Percentiles rank a stretch among this genome's conserved stretches.
Conservation (phyloP, 495 filamentous ascomycete species). For the Tuber aestivum region DNA sequence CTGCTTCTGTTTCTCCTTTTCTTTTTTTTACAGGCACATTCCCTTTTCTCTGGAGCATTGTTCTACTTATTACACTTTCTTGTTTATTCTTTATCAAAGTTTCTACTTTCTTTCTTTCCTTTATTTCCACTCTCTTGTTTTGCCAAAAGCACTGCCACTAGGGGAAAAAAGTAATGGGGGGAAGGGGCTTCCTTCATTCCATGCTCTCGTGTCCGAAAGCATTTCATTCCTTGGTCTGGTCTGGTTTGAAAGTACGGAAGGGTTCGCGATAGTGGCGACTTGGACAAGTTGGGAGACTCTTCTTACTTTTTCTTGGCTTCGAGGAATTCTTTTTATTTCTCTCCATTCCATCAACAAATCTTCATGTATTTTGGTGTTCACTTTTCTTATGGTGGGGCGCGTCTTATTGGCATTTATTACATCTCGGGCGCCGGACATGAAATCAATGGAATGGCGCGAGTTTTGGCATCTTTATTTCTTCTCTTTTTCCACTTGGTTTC, state of each 20-base stretch:
- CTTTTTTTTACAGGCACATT: background rate
- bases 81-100: constrained; percentile 19
- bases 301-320: constrained; percentile 18
- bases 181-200: constrained; percentile 1
- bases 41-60: constrained; percentile 20
- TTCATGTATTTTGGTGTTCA: constrained; percentile 27
- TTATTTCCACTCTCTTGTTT: constrained; percentile 26
- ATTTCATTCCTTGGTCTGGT: background rate
- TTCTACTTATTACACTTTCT: constrained; percentile 30
- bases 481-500: constrained; percentile 8
- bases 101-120: constrained; percentile 36
- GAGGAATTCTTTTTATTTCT: constrained; percentile 25
- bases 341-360: constrained; percentile 19
- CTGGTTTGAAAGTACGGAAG: constrained; percentile 11
- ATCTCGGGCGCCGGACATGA: constrained; percentile 34
- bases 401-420: constrained; percentile 31
- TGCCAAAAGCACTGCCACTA: constrained; percentile 28
- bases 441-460: constrained; percentile 32
- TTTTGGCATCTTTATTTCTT: constrained; percentile 28
- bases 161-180: constrained; percentile 17
- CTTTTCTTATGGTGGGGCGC: constrained; percentile 29
- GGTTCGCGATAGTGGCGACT: constrained; percentile 17
- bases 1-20: background rate
- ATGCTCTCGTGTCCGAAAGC: background rate
- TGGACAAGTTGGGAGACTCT: constrained; percentile 15